phyloP scores from a whole-genome alignment of 2,329 filamentous ascomycete species.

The Orbilia ellipsospora region DNA sequence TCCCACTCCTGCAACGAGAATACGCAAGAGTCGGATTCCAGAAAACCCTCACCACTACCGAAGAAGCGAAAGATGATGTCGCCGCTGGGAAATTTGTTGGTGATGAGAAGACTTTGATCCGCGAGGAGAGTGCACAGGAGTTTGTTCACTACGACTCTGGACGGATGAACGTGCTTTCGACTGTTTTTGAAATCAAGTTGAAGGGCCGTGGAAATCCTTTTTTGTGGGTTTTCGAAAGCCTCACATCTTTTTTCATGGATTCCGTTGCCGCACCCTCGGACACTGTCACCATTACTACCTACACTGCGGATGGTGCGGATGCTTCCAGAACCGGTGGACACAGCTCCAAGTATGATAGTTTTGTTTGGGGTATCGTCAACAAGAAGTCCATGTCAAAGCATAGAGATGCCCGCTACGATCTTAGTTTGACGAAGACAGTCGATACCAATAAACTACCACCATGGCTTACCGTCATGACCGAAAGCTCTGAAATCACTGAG shows the following conservation, averaged over 20 bases:
- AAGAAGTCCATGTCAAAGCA: slow-evolving; percentile 92
- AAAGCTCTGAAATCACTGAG: slow-evolving; percentile 94
- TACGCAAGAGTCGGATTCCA: slow-evolving; percentile 88
- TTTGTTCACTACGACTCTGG: slow-evolving; percentile 89
- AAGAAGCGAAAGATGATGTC: slow-evolving; percentile 65
- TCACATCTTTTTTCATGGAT: slow-evolving; percentile 82
- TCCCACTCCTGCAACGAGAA: slow-evolving; percentile 77
- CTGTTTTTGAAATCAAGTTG: slow-evolving; percentile 84
- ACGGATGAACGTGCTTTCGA: slow-evolving; percentile 89
- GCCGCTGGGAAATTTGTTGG: slow-evolving; percentile 51
- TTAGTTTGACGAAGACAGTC: slow-evolving; percentile 92
- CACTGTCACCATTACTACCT: slow-evolving; percentile 78
- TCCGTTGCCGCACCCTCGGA: slow-evolving; percentile 76
- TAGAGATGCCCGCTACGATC: slow-evolving; percentile 91
- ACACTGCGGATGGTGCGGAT: slow-evolving; percentile 94
- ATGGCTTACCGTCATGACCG: slow-evolving; percentile 95
- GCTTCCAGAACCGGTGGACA: slow-evolving; percentile 70
- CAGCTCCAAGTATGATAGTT: slow-evolving; percentile 80
- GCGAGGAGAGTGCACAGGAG: slow-evolving; percentile 85
- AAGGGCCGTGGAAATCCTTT: slow-evolving; percentile 88
- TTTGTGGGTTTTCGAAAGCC: slow-evolving; percentile 73
- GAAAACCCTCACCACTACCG: slow-evolving; percentile 62
- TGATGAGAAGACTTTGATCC: slow-evolving; percentile 33
- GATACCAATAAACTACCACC: slow-evolving; percentile 87
- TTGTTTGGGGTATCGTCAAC: slow-evolving; percentile 95